Conservation (phyloP, 352 stramenopile genomes). For the Phytophthora idaei region DNA sequence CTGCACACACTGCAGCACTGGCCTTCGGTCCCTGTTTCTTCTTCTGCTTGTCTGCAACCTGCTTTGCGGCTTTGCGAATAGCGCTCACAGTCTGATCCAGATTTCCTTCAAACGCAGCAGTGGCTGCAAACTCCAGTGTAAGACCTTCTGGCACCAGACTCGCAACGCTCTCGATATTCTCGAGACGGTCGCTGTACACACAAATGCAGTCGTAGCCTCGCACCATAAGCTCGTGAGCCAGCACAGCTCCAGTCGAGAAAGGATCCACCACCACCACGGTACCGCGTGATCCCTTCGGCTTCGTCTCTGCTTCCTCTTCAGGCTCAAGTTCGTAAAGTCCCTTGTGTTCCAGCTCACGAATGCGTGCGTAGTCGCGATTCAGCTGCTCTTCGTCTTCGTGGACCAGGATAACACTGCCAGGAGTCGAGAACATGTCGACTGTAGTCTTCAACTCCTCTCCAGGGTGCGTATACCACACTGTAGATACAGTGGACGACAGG, state of each 20-base stretch:
- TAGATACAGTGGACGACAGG: constrained; percentile 88
- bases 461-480: constrained; percentile 72
- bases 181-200: constrained; percentile 83
- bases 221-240: constrained; percentile 91
- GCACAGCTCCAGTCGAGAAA: constrained; percentile 95
- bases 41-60: constrained; percentile 48
- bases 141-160: constrained; percentile 80
- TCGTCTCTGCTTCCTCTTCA: constrained; percentile 22
- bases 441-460: constrained; percentile 69
- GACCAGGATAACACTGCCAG: constrained; percentile 84
- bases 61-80: constrained; percentile 48
- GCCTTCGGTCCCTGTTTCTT: constrained; percentile 39
- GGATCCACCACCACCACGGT: constrained; percentile 95
- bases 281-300: constrained; percentile 39
- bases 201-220: constrained; percentile 91
- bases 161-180: constrained; percentile 84
- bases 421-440: constrained; percentile 92
- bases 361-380: constrained; percentile 79
- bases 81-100: constrained; percentile 49
- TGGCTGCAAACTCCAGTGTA: constrained; percentile 78
- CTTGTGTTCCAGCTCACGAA: constrained; percentile 83
- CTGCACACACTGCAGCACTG: constrained; percentile 60
- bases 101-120: constrained; percentile 68
- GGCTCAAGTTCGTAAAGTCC: constrained; percentile 63
- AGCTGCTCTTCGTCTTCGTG: constrained; percentile 80